Conservation (phyloP, 768 basidiomycete species). For the Cyathus striatus region DNA sequence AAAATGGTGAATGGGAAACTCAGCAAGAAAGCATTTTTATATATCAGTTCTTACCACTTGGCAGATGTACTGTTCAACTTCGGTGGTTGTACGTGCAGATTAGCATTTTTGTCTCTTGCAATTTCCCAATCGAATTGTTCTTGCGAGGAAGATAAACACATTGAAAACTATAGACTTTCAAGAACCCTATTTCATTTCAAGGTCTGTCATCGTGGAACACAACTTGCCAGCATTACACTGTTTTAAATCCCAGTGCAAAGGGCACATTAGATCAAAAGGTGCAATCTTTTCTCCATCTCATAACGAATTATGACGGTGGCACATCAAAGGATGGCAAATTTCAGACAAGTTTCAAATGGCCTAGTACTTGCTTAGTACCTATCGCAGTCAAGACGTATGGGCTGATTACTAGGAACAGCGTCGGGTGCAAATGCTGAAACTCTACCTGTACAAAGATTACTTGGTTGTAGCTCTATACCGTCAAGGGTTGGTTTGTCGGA, state of each 20-base stretch:
- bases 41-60: too few relatives aligned
- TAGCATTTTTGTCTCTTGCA: too few relatives aligned
- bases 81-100: too few relatives aligned
- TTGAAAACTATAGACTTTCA: too few relatives aligned
- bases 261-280: constrained; percentile 72
- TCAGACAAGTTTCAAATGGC: constrained; percentile 78
- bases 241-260: constrained; percentile 68
- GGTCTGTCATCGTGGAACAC: constrained; percentile 78
- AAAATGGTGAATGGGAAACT: too few relatives aligned
- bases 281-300: constrained; percentile 67
- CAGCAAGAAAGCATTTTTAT: too few relatives aligned
- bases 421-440: constrained; percentile 60
- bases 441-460: constrained; percentile 44
- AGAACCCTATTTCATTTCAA: too few relatives aligned
- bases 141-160: too few relatives aligned
- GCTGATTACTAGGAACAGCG: constrained; percentile 75
- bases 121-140: too few relatives aligned
- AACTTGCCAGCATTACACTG: constrained; percentile 81
- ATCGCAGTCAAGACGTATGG: constrained; percentile 69
- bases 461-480: not conserved
- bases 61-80: too few relatives aligned
- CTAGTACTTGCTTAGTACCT: too few relatives aligned
- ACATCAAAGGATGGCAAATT: constrained; percentile 60
- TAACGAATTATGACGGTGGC: constrained; percentile 26
- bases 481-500: too few relatives aligned